phyloP scores from a whole-genome alignment of 805 yeast species.

The Komagataella mondaviorum region DNA sequence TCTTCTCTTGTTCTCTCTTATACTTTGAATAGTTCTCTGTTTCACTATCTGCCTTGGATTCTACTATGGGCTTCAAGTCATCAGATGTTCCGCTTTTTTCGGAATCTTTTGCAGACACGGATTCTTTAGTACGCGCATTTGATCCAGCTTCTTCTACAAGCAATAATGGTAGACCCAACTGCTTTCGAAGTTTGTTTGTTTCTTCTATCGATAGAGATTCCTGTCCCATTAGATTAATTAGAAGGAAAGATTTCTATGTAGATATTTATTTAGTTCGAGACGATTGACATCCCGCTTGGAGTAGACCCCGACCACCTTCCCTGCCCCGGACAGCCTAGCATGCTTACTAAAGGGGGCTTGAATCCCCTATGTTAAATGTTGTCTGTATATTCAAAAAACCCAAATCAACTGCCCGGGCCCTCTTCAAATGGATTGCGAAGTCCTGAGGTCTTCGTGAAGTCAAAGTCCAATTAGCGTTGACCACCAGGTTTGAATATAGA shows the following conservation, averaged over 20 bases:
- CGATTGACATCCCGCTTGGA: neutral
- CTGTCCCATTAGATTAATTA: neutral
- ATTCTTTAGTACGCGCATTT: constrained; percentile 3
- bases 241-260: neutral
- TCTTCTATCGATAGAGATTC: constrained; percentile 24
- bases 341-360: too few relatives aligned
- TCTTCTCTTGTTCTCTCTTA: constrained; percentile 19
- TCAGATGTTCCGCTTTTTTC: constrained; percentile 34
- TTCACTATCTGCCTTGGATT: constrained; percentile 12
- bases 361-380: neutral
- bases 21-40: constrained; percentile 21
- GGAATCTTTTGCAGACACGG: constrained; percentile 37
- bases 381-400: neutral
- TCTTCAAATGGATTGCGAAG: neutral
- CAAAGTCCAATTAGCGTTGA: neutral
- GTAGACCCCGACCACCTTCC: too few relatives aligned
- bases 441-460: neutral
- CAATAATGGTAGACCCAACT: constrained; percentile 29
- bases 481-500: neutral
- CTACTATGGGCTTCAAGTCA: constrained; percentile 39
- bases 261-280: neutral
- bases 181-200: constrained; percentile 29
- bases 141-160: constrained; percentile 5
- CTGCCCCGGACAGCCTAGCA: too few relatives aligned
- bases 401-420: neutral